Evolutionary conservation across 352 stramenopile species (phyloP).

Genomic region (Phytophthora niederhauseri): DNA sequence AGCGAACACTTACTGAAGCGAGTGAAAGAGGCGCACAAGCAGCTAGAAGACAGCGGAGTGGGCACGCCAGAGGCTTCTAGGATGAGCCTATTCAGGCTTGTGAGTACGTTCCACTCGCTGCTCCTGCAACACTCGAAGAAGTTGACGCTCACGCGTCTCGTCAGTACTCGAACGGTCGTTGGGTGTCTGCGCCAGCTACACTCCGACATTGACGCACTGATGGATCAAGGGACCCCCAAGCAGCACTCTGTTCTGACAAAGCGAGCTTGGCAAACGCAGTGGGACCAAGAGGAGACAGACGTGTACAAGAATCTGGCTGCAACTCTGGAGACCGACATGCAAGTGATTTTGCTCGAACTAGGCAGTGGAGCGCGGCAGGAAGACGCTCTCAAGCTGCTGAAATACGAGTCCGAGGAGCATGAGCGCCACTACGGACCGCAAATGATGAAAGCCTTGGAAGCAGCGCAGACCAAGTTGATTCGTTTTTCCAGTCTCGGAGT

Average conservation of each 20-base stretch:
- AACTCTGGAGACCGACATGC: background rate
- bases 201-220: constrained; percentile 9
- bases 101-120: constrained; percentile 15
- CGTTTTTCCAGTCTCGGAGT: constrained; percentile 4
- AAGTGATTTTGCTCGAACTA: constrained; percentile 11
- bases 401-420: constrained; percentile 21
- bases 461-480: background rate
- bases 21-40: constrained; percentile 1
- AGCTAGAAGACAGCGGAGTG: background rate
- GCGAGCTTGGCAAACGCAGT: constrained; percentile 12
- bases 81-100: background rate
- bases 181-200: constrained; percentile 18
- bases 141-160: constrained; percentile 18
- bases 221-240: constrained; percentile 7
- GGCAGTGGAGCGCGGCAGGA: background rate
- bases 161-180: constrained; percentile 17
- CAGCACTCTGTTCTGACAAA: background rate
- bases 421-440: constrained; percentile 11
- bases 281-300: constrained; percentile 3
- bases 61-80: background rate
- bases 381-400: constrained; percentile 18
- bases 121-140: constrained; percentile 23
- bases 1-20: constrained; percentile 10
- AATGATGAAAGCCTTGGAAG: constrained; percentile 12
- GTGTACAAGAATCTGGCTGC: constrained; percentile 16